Percentiles rank a stretch among this genome's conserved stretches.
Evolutionary conservation across 108 stramenopile species (phyloP).

Genomic region (Nitzschia sp.): DNA sequence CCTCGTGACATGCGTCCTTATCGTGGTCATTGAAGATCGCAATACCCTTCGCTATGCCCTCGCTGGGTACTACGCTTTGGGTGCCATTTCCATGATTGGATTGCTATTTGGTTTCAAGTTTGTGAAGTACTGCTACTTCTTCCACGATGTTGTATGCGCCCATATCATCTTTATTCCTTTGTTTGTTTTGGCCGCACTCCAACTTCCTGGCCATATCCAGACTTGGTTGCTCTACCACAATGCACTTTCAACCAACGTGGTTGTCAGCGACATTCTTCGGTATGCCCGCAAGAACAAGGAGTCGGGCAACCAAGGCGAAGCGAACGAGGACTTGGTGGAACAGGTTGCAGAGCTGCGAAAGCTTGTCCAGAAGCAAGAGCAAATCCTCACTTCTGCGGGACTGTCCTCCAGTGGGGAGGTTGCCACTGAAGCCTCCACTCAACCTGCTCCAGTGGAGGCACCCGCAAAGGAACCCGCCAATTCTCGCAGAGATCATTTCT

Average conservation of each 20-base stretch:
- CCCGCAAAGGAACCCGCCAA: slow-evolving; percentile 1
- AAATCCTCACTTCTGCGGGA: slow-evolving; percentile 59
- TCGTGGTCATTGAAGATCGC: slow-evolving; percentile 75
- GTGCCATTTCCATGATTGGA: slow-evolving; percentile 77
- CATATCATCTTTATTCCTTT: slow-evolving; percentile 93
- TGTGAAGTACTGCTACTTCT: slow-evolving; percentile 81
- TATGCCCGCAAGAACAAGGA: slow-evolving; percentile 91
- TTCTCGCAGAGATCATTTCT: slow-evolving; percentile 19
- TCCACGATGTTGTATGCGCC: slow-evolving; percentile 93
- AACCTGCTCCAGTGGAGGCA: slow-evolving; percentile 5
- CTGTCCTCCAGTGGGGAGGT: slow-evolving; percentile 22
- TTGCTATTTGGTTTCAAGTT: slow-evolving; percentile 78
- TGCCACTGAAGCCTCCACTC: background rate
- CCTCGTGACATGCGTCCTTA: slow-evolving; percentile 58
- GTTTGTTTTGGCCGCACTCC: slow-evolving; percentile 80
- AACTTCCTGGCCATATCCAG: slow-evolving; percentile 85
- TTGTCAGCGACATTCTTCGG: slow-evolving; percentile 94
- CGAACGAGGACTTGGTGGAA: slow-evolving; percentile 76
- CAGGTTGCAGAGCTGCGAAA: slow-evolving; percentile 87
- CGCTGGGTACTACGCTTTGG: slow-evolving; percentile 87
- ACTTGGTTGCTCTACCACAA: slow-evolving; percentile 98
- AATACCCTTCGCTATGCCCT: slow-evolving; percentile 85
- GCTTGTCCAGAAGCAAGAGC: slow-evolving; percentile 83
- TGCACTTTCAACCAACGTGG: slow-evolving; percentile 91
- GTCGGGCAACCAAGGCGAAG: slow-evolving; percentile 63